Evolutionary conservation across 306 rosid genomes (phyloP).

Genomic region (Hippophae tibetana): DNA sequence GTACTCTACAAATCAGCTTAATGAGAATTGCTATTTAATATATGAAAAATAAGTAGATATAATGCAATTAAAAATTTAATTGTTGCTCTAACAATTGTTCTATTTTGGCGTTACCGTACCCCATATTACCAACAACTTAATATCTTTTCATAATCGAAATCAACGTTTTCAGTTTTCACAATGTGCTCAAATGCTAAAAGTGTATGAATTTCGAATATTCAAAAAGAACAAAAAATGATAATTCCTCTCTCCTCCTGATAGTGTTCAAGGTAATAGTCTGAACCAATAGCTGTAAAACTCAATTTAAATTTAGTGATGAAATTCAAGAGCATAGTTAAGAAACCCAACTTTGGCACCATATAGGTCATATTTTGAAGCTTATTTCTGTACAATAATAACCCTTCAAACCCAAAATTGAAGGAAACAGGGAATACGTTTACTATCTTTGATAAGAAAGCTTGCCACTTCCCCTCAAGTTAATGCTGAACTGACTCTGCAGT

Average conservation of each 20-base stretch:
- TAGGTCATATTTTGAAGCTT: constrained; percentile 10
- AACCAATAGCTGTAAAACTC: constrained; percentile 2
- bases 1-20: too few relatives aligned
- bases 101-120: too few relatives aligned
- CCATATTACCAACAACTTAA: too few relatives aligned
- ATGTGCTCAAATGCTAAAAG: too few relatives aligned
- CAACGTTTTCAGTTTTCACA: too few relatives aligned
- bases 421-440: constrained; percentile 5
- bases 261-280: constrained; percentile 12
- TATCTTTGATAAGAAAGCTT: constrained; percentile 22
- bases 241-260: background rate
- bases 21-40: too few relatives aligned
- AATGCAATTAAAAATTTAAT: too few relatives aligned
- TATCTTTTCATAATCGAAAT: too few relatives aligned
- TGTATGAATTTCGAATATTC: too few relatives aligned
- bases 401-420: constrained; percentile 6
- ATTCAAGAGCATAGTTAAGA: constrained; percentile 2
- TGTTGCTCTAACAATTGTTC: too few relatives aligned
- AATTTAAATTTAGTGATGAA: constrained; percentile 5
- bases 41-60: too few relatives aligned
- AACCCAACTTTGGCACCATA: constrained; percentile 3
- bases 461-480: constrained; percentile 60
- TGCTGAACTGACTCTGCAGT: constrained; percentile 61
- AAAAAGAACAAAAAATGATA: background rate
- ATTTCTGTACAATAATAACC: constrained; percentile 21